These are phyloP conservation scores for Thozetella sp. DNA, from an alignment of 495 filamentous ascomycete genomes.

Conservation along the genomic window DNA sequence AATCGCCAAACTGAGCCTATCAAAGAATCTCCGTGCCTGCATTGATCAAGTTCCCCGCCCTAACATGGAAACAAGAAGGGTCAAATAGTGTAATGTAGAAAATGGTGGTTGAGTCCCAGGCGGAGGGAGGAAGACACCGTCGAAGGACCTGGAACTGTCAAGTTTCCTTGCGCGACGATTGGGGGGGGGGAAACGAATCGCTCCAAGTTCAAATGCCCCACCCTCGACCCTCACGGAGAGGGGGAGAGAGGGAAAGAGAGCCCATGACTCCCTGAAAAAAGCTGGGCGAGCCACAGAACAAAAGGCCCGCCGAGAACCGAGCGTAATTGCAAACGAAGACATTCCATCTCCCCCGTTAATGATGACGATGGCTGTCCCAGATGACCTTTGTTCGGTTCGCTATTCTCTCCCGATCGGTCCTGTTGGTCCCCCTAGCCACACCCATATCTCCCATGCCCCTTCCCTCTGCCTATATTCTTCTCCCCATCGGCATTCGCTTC, in stretches of 20 bases:
- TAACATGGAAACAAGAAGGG: constrained; percentile 30
- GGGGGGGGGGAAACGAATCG: background rate
- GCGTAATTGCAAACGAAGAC: background rate
- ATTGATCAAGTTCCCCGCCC: constrained; percentile 35
- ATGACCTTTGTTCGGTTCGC: background rate
- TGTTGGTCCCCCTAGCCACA: background rate
- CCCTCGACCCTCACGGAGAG: background rate
- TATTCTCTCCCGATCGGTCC: background rate
- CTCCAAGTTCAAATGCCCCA: constrained; percentile 1
- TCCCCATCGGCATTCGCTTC: background rate
- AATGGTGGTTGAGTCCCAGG: constrained; percentile 25
- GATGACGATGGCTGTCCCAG: background rate
- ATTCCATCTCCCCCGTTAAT: background rate
- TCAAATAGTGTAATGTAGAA: constrained; percentile 39
- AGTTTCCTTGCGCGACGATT: background rate
- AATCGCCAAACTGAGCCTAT: constrained; percentile 40
- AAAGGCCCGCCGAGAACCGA: background rate
- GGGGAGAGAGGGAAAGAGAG: background rate
- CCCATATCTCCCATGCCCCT: background rate
- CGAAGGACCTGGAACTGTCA: background rate
- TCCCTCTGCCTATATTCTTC: background rate
- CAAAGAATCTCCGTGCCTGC: constrained; percentile 35
- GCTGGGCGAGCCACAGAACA: background rate
- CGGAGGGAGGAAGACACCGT: constrained; percentile 12
- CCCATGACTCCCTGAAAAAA: background rate